Evolutionary conservation across 192 early-diverging fungal genomes (phyloP).

Genomic region (Podochytrium sp.): DNA sequence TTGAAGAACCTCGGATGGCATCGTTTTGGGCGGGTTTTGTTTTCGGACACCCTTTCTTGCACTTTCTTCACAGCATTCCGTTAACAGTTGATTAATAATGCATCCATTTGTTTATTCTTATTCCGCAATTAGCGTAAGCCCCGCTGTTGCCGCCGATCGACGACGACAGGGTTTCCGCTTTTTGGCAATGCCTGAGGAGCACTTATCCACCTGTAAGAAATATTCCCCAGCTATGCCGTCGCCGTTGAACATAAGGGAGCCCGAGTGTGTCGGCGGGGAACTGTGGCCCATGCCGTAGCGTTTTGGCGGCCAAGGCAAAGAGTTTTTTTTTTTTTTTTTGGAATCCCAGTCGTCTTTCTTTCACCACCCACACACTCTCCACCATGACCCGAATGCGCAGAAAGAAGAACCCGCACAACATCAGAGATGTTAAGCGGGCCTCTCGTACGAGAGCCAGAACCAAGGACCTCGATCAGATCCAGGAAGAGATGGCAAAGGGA

Average conservation of each 20-base stretch:
- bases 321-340: neutral
- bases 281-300: neutral
- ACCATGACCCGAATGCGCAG: conserved; percentile 6
- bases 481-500: conserved; percentile 73
- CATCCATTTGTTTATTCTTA: too few species aligned
- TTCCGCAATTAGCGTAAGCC: too few species aligned
- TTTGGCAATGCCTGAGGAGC: too few species aligned
- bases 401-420: conserved; percentile 53
- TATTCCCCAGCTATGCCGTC: conserved; percentile 6
- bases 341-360: neutral
- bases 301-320: neutral
- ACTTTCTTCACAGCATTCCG: too few species aligned
- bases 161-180: too few species aligned
- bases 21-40: too few species aligned
- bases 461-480: conserved; percentile 95
- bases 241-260: neutral
- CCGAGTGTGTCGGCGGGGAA: neutral
- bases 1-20: too few species aligned
- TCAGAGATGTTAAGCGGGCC: conserved; percentile 80
- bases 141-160: too few species aligned
- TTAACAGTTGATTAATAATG: too few species aligned
- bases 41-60: too few species aligned
- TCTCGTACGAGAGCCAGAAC: conserved; percentile 82
- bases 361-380: neutral
- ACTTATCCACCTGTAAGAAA: conserved; percentile 5